phyloP scores from a whole-genome alignment of 2,329 filamentous ascomycete genomes.

The Westerdykella ornata region DNA sequence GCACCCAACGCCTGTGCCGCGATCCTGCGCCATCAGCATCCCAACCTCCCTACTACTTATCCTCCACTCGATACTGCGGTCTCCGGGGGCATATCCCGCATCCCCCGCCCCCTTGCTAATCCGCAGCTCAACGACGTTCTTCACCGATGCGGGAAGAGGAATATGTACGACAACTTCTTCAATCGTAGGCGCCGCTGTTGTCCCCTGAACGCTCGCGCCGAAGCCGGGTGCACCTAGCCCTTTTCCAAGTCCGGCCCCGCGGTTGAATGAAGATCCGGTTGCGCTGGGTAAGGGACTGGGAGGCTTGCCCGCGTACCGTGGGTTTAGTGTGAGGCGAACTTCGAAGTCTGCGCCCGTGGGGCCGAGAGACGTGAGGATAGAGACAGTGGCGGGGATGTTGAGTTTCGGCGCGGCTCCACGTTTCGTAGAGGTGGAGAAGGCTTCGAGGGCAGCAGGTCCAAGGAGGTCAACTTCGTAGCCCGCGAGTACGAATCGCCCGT shows the following conservation, averaged over 20 bases:
- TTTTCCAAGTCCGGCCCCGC: constrained; percentile 13
- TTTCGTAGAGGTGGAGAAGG: constrained; percentile 22
- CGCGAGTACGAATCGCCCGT: constrained; percentile 86
- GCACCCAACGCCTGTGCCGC: constrained; percentile 50
- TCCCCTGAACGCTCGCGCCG: constrained; percentile 27
- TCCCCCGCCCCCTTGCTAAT: constrained; percentile 74
- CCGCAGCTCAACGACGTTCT: constrained; percentile 75
- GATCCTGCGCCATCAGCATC: constrained; percentile 29
- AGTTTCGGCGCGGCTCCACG: constrained; percentile 46
- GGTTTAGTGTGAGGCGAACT: constrained; percentile 65
- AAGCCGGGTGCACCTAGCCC: constrained; percentile 22
- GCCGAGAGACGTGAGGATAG: constrained; percentile 76
- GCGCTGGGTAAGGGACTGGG: constrained; percentile 37
- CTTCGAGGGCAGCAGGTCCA: constrained; percentile 53
- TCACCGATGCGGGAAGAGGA: constrained; percentile 70
- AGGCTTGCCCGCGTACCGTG: constrained; percentile 39
- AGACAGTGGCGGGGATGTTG: constrained; percentile 73
- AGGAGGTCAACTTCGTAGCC: constrained; percentile 92
- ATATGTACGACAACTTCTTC: constrained; percentile 74
- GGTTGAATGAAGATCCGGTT: constrained; percentile 11
- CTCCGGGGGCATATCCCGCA: constrained; percentile 69
- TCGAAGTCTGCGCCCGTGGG: constrained; percentile 76
- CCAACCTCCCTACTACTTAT: constrained; percentile 71
- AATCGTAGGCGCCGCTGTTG: constrained; percentile 42
- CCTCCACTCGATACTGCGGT: constrained; percentile 71